A percentile compares a stretch with the other conserved stretches of the same genome.
Evolutionary conservation across 2,329 filamentous ascomycete species (phyloP).

Genomic region (Cercospora sp.): DNA sequence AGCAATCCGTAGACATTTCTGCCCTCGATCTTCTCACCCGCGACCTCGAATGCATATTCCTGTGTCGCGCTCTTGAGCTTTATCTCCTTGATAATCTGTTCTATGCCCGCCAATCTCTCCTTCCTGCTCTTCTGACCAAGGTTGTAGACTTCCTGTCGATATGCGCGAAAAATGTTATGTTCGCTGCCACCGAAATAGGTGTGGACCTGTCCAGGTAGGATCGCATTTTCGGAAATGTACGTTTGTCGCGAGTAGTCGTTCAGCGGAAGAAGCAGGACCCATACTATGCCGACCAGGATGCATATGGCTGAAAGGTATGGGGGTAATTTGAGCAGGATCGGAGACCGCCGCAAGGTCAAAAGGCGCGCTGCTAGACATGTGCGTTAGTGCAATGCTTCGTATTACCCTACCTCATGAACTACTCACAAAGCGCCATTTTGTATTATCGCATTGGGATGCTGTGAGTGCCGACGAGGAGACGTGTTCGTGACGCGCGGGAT

Average conservation of each 20-base stretch:
- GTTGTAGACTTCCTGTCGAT: conserved; percentile 75
- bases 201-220: conserved; percentile 93
- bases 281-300: conserved; percentile 79
- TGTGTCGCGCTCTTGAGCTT: conserved; percentile 87
- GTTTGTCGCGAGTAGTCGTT: conserved; percentile 88
- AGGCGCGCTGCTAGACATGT: conserved; percentile 55
- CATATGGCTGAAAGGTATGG: conserved; percentile 85
- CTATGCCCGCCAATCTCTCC: conserved; percentile 56
- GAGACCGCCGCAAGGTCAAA: conserved; percentile 73
- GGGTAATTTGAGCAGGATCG: conserved; percentile 77
- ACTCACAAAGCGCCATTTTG: conserved; percentile 36
- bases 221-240: conserved; percentile 96
- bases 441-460: conserved; percentile 12
- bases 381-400: no score
- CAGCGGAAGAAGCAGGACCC: conserved; percentile 86
- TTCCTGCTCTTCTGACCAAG: conserved; percentile 50
- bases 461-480: not conserved
- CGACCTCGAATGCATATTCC: conserved; percentile 79
- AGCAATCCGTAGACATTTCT: conserved; percentile 94
- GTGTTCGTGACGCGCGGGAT: not conserved
- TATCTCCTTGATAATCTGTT: conserved; percentile 71
- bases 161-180: conserved; percentile 89
- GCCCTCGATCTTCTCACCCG: conserved; percentile 70
- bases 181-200: conserved; percentile 97
- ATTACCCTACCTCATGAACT: no score